phyloP scores from a whole-genome alignment of 1,284 basidiomycete species.

The Schizophyllum commune region DNA sequence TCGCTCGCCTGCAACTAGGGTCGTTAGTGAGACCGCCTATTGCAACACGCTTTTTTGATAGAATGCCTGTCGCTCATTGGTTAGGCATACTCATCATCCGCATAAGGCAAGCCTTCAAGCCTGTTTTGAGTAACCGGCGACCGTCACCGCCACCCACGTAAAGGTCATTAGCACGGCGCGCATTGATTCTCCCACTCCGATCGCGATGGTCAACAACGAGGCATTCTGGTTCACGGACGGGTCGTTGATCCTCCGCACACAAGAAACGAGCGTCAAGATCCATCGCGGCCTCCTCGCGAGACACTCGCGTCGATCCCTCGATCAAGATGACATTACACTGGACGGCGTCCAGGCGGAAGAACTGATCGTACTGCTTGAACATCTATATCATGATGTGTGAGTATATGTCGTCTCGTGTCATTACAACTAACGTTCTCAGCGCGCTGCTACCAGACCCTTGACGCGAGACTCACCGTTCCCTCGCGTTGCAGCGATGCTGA shows the following conservation, averaged over 20 bases:
- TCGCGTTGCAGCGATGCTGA: slow-evolving; percentile 42
- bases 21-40: too few species aligned
- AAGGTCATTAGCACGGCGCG: neutral
- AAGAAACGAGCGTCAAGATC: slow-evolving; percentile 41
- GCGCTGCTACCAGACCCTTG: slow-evolving; percentile 32
- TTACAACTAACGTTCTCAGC: neutral
- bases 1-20: too few species aligned
- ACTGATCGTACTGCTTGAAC: slow-evolving; percentile 45
- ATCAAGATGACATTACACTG: slow-evolving; percentile 23
- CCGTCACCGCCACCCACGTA: too few species aligned
- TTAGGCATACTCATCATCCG: too few species aligned
- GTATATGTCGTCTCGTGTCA: slow-evolving; percentile 18
- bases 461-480: slow-evolving; percentile 31
- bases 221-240: slow-evolving; percentile 60
- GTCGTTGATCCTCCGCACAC: slow-evolving; percentile 39
- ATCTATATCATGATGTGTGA: slow-evolving; percentile 61
- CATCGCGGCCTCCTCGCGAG: slow-evolving; percentile 21
- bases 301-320: slow-evolving; percentile 11
- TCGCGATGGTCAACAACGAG: slow-evolving; percentile 23
- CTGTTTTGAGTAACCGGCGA: too few species aligned
- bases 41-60: too few species aligned
- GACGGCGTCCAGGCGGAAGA: slow-evolving; percentile 33
- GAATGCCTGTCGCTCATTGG: too few species aligned
- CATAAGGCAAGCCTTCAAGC: too few species aligned
- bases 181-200: neutral